Percentiles rank a stretch among this genome's conserved stretches.
Evolutionary conservation across 2,329 filamentous ascomycete genomes (phyloP).

Genomic region (Alternaria arborescens): DNA sequence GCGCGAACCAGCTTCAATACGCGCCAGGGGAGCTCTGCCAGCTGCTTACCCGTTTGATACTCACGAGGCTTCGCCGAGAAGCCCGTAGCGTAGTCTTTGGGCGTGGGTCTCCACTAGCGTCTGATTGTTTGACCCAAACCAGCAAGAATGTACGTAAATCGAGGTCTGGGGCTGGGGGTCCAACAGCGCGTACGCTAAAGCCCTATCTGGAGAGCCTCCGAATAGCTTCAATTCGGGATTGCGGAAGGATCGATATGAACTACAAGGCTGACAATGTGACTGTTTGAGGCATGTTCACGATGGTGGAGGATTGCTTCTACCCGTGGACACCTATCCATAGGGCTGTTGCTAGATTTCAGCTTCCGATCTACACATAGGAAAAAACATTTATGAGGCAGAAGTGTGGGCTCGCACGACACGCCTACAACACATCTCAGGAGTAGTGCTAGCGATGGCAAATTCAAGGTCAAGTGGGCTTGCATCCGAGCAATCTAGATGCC

Average conservation of each 20-base stretch:
- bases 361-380: background rate
- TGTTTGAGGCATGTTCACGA: background rate
- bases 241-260: constrained; percentile 11
- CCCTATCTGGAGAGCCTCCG: constrained; percentile 28
- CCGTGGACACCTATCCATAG: background rate
- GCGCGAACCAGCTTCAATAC: constrained; percentile 30
- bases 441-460: constrained; percentile 2
- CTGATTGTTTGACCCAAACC: constrained; percentile 22
- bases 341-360: background rate
- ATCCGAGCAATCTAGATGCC: constrained; percentile 23
- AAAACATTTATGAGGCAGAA: background rate
- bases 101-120: constrained; percentile 16
- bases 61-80: constrained; percentile 21
- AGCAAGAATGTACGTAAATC: constrained; percentile 32
- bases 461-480: constrained; percentile 14
- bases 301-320: background rate
- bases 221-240: constrained; percentile 19
- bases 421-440: background rate
- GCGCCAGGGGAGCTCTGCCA: constrained; percentile 29
- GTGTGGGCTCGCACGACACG: constrained; percentile 4
- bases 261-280: constrained; percentile 1
- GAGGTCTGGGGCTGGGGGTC: constrained; percentile 18
- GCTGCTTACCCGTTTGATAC: constrained; percentile 27
- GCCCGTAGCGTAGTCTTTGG: constrained; percentile 24
- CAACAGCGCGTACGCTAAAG: constrained; percentile 20